Conservation (phyloP, 257 asterid species). For the Haberlea rhodopensis region DNA sequence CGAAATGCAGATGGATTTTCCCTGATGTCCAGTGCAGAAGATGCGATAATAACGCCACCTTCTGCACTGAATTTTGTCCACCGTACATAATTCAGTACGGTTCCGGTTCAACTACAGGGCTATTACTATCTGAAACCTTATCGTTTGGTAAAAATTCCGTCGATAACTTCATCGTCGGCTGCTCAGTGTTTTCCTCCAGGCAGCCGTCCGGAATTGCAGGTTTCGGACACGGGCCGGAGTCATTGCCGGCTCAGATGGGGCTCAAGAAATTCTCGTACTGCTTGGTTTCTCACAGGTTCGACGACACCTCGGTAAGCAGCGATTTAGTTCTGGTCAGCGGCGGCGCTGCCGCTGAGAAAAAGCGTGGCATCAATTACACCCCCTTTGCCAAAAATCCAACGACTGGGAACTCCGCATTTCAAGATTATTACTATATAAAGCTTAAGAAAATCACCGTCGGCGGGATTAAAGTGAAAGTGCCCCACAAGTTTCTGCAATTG, state of each 20-base stretch:
- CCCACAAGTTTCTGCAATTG: constrained; percentile 38
- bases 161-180: constrained; percentile 39
- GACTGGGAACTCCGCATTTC: constrained; percentile 28
- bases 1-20: constrained; percentile 35
- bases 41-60: constrained; percentile 22
- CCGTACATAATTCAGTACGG: constrained; percentile 43
- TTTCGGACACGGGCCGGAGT: constrained; percentile 54
- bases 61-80: constrained; percentile 41
- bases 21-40: constrained; percentile 34
- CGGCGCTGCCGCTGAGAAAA: constrained; percentile 8
- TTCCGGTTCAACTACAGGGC: constrained; percentile 49
- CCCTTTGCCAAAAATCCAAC: constrained; percentile 37
- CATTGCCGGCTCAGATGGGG: constrained; percentile 47
- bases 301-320: constrained; percentile 39
- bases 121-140: constrained; percentile 38
- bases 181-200: constrained; percentile 37
- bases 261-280: constrained; percentile 53
- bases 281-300: constrained; percentile 47
- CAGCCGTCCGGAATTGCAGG: constrained; percentile 56
- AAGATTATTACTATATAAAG: constrained; percentile 43
- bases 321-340: constrained; percentile 31
- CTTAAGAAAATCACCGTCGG: constrained; percentile 52
- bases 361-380: constrained; percentile 30
- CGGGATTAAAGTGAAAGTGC: constrained; percentile 39
- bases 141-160: constrained; percentile 25